These are phyloP conservation scores for Austropuccinia psidii DNA, from an alignment of 1,284 basidiomycete genomes.

Conservation along the genomic window DNA sequence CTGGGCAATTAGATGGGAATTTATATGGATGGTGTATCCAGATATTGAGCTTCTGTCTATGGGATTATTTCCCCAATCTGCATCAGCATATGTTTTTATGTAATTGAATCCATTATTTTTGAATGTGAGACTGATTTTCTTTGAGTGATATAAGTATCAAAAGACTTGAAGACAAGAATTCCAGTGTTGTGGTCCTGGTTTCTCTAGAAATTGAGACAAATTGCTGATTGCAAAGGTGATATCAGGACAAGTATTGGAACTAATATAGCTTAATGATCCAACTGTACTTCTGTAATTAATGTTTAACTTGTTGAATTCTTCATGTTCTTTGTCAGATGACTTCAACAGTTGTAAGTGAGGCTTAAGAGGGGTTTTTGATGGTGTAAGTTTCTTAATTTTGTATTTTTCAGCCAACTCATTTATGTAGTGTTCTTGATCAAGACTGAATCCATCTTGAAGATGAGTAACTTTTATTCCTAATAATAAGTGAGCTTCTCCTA, in stretches of 20 bases:
- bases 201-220: not conserved
- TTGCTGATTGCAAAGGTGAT: not conserved
- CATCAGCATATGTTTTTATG: too few species aligned
- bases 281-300: not conserved
- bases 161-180: not conserved
- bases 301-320: not conserved
- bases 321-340: not conserved
- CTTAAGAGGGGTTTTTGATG: not conserved
- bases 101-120: too few species aligned
- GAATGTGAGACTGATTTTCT: too few species aligned
- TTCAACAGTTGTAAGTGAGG: not conserved
- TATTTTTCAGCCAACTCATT: not conserved
- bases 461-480: not conserved
- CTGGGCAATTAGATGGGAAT: too few species aligned
- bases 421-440: not conserved
- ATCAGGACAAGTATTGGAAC: not conserved
- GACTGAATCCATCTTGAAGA: not conserved
- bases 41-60: too few species aligned
- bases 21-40: too few species aligned
- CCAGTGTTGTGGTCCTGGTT: not conserved
- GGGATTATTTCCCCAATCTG: too few species aligned
- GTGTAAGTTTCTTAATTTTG: not conserved
- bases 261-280: not conserved
- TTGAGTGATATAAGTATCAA: not conserved
- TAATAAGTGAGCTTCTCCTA: too few species aligned